Evolutionary conservation across 116 monocot genomes (phyloP).

Genomic region (Cymodocea nodosa): DNA sequence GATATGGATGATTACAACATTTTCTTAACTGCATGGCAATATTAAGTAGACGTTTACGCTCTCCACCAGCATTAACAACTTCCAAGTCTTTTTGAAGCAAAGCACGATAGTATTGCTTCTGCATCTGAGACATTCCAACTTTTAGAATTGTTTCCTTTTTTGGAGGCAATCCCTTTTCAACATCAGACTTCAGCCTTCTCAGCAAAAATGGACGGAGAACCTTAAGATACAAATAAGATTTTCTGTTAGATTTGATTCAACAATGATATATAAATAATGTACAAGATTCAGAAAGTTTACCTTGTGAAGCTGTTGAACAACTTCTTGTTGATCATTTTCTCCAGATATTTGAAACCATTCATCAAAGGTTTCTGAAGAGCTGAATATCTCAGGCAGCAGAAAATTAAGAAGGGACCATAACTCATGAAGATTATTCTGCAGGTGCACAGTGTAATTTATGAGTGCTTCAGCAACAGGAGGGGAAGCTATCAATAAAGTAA

Average conservation of each 20-base stretch:
- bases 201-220: slow-evolving; percentile 95
- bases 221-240: slow-evolving; percentile 18
- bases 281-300: slow-evolving; percentile 16
- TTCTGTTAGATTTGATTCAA: too few relatives aligned
- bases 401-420: slow-evolving; percentile 99
- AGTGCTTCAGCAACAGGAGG: too few relatives aligned
- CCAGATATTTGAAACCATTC: slow-evolving; percentile 99
- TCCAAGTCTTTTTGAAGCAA: slow-evolving; percentile 98
- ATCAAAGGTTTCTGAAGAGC: slow-evolving; percentile 97
- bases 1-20: slow-evolving; percentile 97
- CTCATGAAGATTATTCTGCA: slow-evolving; percentile 99
- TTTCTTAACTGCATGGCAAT: slow-evolving; percentile 98
- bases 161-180: slow-evolving; percentile 97
- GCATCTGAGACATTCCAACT: slow-evolving; percentile 99
- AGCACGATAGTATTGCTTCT: slow-evolving; percentile 98
- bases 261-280: neutral
- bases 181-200: slow-evolving; percentile 90
- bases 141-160: slow-evolving; percentile 99
- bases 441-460: neutral
- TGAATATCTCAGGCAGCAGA: slow-evolving; percentile 97
- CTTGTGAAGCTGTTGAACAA: slow-evolving; percentile 99
- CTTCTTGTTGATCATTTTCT: slow-evolving; percentile 98
- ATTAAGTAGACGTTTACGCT: slow-evolving; percentile 88
- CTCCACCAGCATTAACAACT: slow-evolving; percentile 95
- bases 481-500: too few relatives aligned